Conservation (phyloP, 2,329 filamentous ascomycete genomes). For the Berkeleyomyces basicola region DNA sequence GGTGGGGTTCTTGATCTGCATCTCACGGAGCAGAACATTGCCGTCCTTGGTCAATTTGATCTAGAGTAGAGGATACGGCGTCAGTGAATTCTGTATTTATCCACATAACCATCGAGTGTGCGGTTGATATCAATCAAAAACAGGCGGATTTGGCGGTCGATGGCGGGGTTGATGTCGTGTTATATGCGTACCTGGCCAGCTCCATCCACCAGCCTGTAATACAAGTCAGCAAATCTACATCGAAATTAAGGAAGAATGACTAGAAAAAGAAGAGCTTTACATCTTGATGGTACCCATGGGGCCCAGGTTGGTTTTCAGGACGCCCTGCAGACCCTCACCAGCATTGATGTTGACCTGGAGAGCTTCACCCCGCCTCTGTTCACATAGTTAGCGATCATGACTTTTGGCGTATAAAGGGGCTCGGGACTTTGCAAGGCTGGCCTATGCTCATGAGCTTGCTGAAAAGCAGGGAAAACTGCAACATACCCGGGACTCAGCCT, state of each 20-base stretch:
- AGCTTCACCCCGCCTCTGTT: slow-evolving; percentile 86
- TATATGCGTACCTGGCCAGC: slow-evolving; percentile 41
- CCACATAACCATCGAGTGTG: slow-evolving; percentile 9
- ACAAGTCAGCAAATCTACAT: slow-evolving; percentile 17
- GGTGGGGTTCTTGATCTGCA: slow-evolving; percentile 97
- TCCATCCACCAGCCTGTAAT: slow-evolving; percentile 47
- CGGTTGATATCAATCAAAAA: background rate
- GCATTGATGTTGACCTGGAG: slow-evolving; percentile 92
- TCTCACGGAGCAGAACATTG: slow-evolving; percentile 63
- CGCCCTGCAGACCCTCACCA: slow-evolving; percentile 83
- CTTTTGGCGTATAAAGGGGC: background rate
- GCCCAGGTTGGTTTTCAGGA: slow-evolving; percentile 89
- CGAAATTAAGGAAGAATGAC: background rate
- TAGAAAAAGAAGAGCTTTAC: slow-evolving; percentile 29
- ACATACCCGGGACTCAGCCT: slow-evolving; percentile 89
- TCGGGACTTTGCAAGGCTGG: slow-evolving; percentile 1
- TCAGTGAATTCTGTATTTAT: slow-evolving; percentile 16
- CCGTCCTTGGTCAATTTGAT: slow-evolving; percentile 99
- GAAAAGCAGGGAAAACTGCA: slow-evolving; percentile 9
- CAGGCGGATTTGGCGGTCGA: background rate
- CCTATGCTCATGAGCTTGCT: background rate
- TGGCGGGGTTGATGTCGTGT: slow-evolving; percentile 17
- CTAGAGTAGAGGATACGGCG: slow-evolving; percentile 24
- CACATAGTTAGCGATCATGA: slow-evolving; percentile 15
- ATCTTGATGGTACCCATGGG: slow-evolving; percentile 94